phyloP scores from a whole-genome alignment of 306 rosid species.

The Pterocarpus macrocarpus region DNA sequence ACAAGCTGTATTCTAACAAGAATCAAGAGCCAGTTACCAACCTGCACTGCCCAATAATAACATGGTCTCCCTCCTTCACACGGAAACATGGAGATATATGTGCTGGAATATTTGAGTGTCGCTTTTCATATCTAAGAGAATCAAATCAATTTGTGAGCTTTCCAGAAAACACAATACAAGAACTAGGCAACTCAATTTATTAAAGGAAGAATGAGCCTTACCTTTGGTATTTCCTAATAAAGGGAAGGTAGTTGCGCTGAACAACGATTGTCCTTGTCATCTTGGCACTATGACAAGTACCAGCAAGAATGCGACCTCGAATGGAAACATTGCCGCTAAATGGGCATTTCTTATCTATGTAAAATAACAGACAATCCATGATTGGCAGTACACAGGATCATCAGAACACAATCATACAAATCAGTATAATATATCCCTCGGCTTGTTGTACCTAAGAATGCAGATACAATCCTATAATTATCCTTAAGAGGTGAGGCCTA shows the following conservation, averaged over 20 bases:
- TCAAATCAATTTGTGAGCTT: too few species aligned
- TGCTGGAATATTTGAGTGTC: conserved; percentile 75
- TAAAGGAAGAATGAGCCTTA: neutral
- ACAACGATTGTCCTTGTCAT: neutral
- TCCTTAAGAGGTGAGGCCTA: too few species aligned
- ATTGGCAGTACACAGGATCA: neutral
- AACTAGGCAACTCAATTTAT: too few species aligned
- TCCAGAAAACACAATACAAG: too few species aligned
- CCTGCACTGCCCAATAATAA: conserved; percentile 77
- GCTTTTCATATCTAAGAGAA: conserved; percentile 63
- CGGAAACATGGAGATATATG: conserved; percentile 75
- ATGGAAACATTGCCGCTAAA: neutral
- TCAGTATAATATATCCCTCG: too few species aligned
- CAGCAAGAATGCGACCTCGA: neutral
- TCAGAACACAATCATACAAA: too few species aligned
- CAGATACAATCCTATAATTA: too few species aligned
- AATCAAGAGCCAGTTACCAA: conserved; percentile 20
- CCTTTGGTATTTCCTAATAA: neutral
- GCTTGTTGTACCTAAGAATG: too few species aligned
- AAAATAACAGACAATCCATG: neutral
- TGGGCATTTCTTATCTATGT: neutral
- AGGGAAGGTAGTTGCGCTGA: neutral
- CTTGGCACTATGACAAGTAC: neutral
- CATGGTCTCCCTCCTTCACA: conserved; percentile 76
- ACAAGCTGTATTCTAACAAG: neutral